Conservation (phyloP, 176 grass and related monocot genomes). For the Phoenix roebelenii region DNA sequence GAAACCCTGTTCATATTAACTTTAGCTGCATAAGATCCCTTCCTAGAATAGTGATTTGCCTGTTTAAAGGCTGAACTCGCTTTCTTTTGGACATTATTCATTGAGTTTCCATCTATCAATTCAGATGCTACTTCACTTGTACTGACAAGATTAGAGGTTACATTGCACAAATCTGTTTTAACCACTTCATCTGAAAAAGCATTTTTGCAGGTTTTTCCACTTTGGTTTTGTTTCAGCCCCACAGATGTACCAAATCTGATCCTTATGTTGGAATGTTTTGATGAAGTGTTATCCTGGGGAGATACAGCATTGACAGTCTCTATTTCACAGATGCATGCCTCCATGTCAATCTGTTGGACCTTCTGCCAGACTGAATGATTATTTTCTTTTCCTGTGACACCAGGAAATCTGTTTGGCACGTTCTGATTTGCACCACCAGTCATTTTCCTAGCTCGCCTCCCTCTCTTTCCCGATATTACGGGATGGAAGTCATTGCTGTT, state of each 20-base stretch:
- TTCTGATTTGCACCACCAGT: conserved; percentile 24
- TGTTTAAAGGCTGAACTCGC: conserved; percentile 27
- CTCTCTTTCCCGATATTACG: conserved; percentile 56
- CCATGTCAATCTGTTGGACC: conserved; percentile 22
- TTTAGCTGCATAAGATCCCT: conserved; percentile 14
- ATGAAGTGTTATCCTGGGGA: conserved; percentile 18
- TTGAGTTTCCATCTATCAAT: conserved; percentile 10
- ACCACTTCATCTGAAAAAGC: background rate
- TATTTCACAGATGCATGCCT: conserved; percentile 17
- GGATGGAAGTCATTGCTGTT: conserved; percentile 45
- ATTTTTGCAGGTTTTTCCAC: conserved; percentile 10
- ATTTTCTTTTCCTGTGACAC: conserved; percentile 24
- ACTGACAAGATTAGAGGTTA: conserved; percentile 1
- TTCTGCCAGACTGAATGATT: conserved; percentile 21
- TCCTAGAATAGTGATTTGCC: conserved; percentile 16
- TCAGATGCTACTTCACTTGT: conserved; percentile 14
- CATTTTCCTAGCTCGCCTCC: conserved; percentile 47
- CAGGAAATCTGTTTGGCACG: conserved; percentile 4
- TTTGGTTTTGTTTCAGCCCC: conserved; percentile 24
- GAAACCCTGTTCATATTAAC: background rate
- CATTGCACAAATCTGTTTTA: conserved; percentile 20
- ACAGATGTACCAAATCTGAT: conserved; percentile 12
- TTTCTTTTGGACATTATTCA: conserved; percentile 23
- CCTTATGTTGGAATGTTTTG: conserved; percentile 23
- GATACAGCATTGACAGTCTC: conserved; percentile 22